Evolutionary conservation across 805 yeast genomes (phyloP).

Genomic region (Maudiozyma bulderi): DNA sequence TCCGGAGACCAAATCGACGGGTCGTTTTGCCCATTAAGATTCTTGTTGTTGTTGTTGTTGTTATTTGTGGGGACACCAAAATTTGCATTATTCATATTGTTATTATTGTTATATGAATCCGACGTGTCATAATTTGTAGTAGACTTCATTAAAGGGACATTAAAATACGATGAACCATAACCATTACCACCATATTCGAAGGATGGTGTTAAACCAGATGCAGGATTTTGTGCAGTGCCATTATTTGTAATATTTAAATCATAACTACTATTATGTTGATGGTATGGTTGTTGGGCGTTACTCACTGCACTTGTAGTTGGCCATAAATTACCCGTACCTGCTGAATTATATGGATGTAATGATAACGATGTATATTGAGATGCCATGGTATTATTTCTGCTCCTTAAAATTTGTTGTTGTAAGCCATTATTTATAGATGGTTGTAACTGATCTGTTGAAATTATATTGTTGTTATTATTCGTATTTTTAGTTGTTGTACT

Average conservation of each 20-base stretch:
- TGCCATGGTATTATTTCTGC: slow-evolving; percentile 26
- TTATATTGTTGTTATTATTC: background rate
- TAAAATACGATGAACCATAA: background rate
- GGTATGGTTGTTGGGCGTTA: background rate
- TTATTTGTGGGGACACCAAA: background rate
- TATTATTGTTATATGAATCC: background rate
- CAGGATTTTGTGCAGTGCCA: background rate
- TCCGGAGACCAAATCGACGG: slow-evolving; percentile 3
- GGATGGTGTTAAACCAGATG: background rate
- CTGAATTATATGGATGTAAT: slow-evolving; percentile 9
- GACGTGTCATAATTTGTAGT: slow-evolving; percentile 1
- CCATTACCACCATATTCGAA: background rate
- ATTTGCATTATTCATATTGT: background rate
- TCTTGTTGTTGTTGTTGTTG: background rate
- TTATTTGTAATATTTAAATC: background rate
- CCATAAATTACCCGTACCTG: slow-evolving; percentile 19
- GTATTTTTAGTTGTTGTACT: background rate
- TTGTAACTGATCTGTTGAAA: background rate
- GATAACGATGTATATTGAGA: slow-evolving; percentile 28
- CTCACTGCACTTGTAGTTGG: slow-evolving; percentile 9
- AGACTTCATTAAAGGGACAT: slow-evolving; percentile 1
- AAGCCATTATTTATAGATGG: background rate
- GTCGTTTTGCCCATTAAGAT: background rate
- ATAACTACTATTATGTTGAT: slow-evolving; percentile 1
- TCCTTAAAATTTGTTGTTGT: slow-evolving; percentile 4